A percentile compares a stretch with the other conserved stretches of the same genome.
Conservation (phyloP, 106 monocot species). For the Acanthochlamys bracteata region DNA sequence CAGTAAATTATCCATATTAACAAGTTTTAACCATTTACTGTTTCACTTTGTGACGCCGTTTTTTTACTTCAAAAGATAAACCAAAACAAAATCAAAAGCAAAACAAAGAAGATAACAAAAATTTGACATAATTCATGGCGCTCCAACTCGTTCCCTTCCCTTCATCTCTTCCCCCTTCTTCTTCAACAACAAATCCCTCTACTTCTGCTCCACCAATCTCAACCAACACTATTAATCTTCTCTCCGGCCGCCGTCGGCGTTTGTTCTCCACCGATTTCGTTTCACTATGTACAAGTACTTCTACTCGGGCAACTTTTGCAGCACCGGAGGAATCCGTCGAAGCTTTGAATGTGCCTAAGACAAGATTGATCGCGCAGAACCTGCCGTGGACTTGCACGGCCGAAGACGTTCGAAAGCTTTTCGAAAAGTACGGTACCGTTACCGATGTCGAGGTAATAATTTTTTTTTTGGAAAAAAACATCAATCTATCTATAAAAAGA, state of each 20-base stretch:
- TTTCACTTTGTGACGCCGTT: too few species aligned
- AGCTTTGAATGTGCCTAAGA: conserved; percentile 12
- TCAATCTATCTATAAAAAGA: neutral
- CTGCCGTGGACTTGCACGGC: conserved; percentile 62
- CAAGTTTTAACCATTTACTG: too few species aligned
- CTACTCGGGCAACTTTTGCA: too few species aligned
- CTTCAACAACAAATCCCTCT: neutral
- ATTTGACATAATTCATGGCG: too few species aligned
- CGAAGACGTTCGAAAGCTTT: conserved; percentile 52
- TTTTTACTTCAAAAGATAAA: too few species aligned
- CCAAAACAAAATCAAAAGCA: too few species aligned
- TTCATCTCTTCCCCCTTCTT: conserved; percentile 1
- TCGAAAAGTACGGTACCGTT: conserved; percentile 57
- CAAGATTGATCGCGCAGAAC: conserved; percentile 67
- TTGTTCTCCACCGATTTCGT: conserved; percentile 3
- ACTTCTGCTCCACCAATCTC: neutral
- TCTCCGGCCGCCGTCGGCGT: neutral
- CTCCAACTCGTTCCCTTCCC: neutral
- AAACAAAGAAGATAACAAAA: too few species aligned
- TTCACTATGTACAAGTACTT: conserved; percentile 10
- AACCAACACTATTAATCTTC: neutral
- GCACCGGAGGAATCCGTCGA: conserved; percentile 1
- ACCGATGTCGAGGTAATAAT: conserved; percentile 51
- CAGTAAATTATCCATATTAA: too few species aligned
- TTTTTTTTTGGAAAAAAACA: neutral